Conservation (phyloP, 805 yeast genomes). For the Lipomyces yamadae region DNA sequence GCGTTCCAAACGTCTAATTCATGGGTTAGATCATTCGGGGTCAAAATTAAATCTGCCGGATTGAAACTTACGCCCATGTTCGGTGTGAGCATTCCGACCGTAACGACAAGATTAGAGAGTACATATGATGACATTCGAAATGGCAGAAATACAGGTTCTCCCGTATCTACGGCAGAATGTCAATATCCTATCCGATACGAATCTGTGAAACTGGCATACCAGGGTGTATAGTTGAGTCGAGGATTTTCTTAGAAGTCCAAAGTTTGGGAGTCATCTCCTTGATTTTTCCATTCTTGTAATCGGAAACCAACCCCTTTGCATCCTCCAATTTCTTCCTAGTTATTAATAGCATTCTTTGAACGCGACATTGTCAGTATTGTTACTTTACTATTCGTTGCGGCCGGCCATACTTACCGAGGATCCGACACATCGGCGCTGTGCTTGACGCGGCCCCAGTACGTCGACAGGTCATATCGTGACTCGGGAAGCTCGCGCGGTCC, state of each 20-base stretch:
- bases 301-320: constrained; percentile 70
- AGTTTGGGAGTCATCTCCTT: constrained; percentile 73
- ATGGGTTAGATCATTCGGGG: constrained; percentile 1
- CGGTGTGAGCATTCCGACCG: constrained; percentile 98
- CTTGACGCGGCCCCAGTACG: constrained; percentile 92
- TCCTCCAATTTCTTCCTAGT: constrained; percentile 63
- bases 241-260: constrained; percentile 84
- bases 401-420: constrained; percentile 55
- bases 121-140: constrained; percentile 98
- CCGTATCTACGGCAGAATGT: constrained; percentile 61
- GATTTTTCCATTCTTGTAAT: constrained; percentile 71
- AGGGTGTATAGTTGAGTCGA: constrained; percentile 94
- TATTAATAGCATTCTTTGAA: constrained; percentile 69
- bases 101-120: constrained; percentile 87
- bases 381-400: neutral
- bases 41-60: neutral
- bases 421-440: constrained; percentile 94
- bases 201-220: constrained; percentile 16
- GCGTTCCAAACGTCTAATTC: constrained; percentile 69
- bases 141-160: constrained; percentile 88
- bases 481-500: constrained; percentile 81
- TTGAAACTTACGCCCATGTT: constrained; percentile 61
- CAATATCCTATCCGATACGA: neutral
- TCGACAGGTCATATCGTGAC: constrained; percentile 75
- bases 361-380: neutral